These are phyloP conservation scores for Debaryomyces maramus DNA, from an alignment of 805 yeast species.

Conservation along the genomic window DNA sequence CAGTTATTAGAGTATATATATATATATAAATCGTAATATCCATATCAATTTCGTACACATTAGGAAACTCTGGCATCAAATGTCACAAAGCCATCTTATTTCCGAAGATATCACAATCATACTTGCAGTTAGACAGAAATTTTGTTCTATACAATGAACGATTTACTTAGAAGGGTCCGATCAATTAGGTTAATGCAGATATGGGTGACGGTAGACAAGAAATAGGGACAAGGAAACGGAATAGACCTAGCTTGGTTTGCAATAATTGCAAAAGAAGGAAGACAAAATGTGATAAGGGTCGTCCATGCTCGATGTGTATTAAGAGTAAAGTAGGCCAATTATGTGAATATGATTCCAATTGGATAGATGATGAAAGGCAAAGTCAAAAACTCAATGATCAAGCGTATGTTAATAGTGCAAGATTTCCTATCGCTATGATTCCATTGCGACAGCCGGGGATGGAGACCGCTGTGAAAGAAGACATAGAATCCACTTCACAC, in stretches of 20 bases:
- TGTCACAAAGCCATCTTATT: constrained; percentile 3
- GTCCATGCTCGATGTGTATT: constrained; percentile 38
- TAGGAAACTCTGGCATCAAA: neutral
- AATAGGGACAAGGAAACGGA: constrained; percentile 23
- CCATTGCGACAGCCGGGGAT: neutral
- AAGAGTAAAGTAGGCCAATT: constrained; percentile 21
- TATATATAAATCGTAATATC: neutral
- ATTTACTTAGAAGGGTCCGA: too few relatives aligned
- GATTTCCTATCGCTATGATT: constrained; percentile 1
- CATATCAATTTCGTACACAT: neutral
- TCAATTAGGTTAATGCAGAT: too few relatives aligned
- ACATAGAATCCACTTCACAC: neutral
- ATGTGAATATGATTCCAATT: constrained; percentile 13
- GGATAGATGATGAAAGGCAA: neutral
- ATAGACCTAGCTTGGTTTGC: constrained; percentile 39
- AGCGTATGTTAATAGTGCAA: constrained; percentile 1
- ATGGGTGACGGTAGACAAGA: too few relatives aligned
- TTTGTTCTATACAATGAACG: too few relatives aligned
- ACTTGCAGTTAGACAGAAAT: too few relatives aligned
- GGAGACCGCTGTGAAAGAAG: neutral
- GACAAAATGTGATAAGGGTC: constrained; percentile 42
- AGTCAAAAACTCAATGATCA: neutral
- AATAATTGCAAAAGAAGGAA: constrained; percentile 37
- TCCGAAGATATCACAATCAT: constrained; percentile 1
- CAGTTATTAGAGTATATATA: neutral